Evolutionary conservation across 768 basidiomycete genomes (phyloP), one percentile per base, ranked within the genome.

Genomic region (Leccinum obscurum): DNA sequence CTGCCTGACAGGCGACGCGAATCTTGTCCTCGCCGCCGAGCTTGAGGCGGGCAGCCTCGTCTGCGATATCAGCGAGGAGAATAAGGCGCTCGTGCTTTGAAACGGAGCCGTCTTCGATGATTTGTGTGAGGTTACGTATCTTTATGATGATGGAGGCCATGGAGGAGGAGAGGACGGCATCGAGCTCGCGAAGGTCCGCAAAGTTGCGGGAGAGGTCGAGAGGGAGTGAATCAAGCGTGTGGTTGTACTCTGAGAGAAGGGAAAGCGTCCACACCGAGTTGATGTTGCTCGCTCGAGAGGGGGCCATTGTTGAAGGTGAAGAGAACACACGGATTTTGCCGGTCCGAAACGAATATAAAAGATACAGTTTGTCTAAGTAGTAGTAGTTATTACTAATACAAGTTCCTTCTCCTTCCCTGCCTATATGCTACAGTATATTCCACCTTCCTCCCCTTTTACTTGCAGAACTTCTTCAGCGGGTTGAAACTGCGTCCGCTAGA

Each of bases 11-110:
- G 20, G 93, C 93, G 61, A 96, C 93, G 69, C 93, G 86, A 75
- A 98, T 96, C 81, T 98, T 98, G 85, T 98, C 97, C 75, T 98
- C 96, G 56, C 92, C 92, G 28, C 96, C 95, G 62, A 94, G 84
- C 75, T 95, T 93, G 76, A 97, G 89, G 50, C 92, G 83, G 52
- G 83, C 80, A 0, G 95, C 95, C 75, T 98, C 96, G 57, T 98
- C 95, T 7, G 95, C 93, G 69, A 98, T 94, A 72, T 97, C 93
- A 52, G 87, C 83, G 66, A 99, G 85, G 34, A 95, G 85, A 80
- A 86, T 86, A 57, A 98, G 87, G 49, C 93, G 85, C 66, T 92
- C 86, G 68, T 88, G 85, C 67, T 87, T 87, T 6, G 78, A 64
- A 20, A 77, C 80, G 3, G 74, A 69, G 66, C 83, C 80, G 59